Base-by-base conservation (phyloP, 179 eudicot genomes). In the Beta lomatogona region DNA sequence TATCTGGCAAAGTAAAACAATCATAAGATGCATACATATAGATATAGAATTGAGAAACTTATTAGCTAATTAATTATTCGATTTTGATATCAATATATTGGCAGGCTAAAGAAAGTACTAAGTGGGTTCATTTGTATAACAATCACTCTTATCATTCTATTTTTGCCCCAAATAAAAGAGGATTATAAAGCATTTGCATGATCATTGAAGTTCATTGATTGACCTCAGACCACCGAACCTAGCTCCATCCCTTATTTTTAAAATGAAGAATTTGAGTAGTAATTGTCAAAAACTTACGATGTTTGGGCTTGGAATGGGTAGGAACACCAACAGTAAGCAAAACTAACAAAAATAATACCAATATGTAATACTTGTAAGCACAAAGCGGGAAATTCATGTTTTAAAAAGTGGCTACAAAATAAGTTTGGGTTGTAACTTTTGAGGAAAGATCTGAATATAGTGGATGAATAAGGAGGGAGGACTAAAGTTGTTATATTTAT, bases 381-480 rank as follows among this genome's bases (percentile, higher is more conserved):
- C 28, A 28, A 68, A 69, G 28, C 75, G 77, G 57, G 70, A 71
- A 71, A 59, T 71, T 79, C 82, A 79, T 79, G 69, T 79, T 76
- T 58, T 45, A 19, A 25, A 11, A 36, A 9, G 11, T 7, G 45
- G 16, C 6, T 14, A 6, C 57, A 12, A 13, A 68, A 16, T 4
- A 14, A 72, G 41, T 3, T 14, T 68, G 5, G n/a, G 31, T 22
- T 5, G 18, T 72, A 60, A 76, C 0, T 61, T n/a, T 41, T 59
- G n/a, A 22, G 70, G 53, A 41, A 76, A 28, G 9, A 21, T 28
- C 16, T 60, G 44, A 6, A 76, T n/a, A 61, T 21, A 54, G 69
- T 22, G 50, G 45, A 44, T 44, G 15, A 0, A 66, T 54, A 25
- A 25, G 28, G 57, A 8, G n/a, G 31, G 79, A 63, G 50, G 28